A percentile compares a stretch with the other conserved stretches of the same genome.
Evolutionary conservation across 31 red algal species (phyloP).

Genomic region (Asparagopsis taxiformis): DNA sequence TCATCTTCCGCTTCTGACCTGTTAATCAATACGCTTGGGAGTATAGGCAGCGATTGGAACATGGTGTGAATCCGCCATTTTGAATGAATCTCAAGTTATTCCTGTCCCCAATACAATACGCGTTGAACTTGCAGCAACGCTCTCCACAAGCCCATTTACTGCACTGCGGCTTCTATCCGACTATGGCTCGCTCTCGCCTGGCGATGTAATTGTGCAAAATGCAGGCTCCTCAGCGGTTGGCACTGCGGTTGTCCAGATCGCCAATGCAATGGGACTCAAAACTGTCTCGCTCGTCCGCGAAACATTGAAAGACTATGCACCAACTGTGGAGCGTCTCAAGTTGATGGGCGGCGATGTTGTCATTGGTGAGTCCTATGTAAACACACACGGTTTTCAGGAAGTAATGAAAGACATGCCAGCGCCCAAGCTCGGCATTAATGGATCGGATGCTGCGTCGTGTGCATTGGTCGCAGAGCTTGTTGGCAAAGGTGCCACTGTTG

Average conservation of each 20-base stretch:
- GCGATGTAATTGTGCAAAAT: constrained; percentile 77
- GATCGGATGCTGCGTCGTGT: constrained; percentile 37
- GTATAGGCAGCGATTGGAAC: constrained; percentile 48
- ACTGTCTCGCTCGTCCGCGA: constrained; percentile 54
- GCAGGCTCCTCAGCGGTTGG: constrained; percentile 61
- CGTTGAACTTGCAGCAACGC: constrained; percentile 64
- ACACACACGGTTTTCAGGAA: constrained; percentile 33
- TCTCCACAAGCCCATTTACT: constrained; percentile 55
- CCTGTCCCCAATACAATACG: constrained; percentile 53
- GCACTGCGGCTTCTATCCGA: constrained; percentile 57
- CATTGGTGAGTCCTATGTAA: constrained; percentile 50
- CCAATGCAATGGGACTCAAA: constrained; percentile 39
- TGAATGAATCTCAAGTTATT: constrained; percentile 45
- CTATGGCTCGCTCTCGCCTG: constrained; percentile 38
- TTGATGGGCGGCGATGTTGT: constrained; percentile 66
- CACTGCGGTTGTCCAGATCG: constrained; percentile 72
- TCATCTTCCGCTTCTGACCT: constrained; percentile 11
- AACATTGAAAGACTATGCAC: constrained; percentile 43
- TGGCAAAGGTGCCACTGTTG: constrained; percentile 36
- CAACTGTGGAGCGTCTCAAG: constrained; percentile 75
- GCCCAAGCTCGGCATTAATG: constrained; percentile 64
- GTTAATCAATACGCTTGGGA: background rate
- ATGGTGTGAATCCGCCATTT: constrained; percentile 68
- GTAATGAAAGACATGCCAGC: constrained; percentile 61
- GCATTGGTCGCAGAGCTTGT: constrained; percentile 27